Evolutionary conservation across 768 basidiomycete genomes (phyloP), one percentile per base, ranked within the genome.

Genomic region (Pholiota microspora): DNA sequence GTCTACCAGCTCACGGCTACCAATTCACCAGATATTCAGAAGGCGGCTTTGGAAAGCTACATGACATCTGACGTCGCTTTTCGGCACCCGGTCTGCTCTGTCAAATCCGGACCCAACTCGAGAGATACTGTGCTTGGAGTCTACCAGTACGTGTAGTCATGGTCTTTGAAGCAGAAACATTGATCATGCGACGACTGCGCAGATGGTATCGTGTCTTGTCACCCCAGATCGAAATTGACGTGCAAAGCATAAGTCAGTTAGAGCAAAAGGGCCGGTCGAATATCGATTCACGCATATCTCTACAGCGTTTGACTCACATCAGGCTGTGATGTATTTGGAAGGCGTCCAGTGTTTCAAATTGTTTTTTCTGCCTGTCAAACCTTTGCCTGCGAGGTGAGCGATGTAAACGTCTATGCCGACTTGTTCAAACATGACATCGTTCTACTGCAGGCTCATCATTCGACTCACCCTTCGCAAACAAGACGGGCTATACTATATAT

Each of bases 141-240:
- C 27, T 85, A 81, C 63, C 82, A 85, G 78, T 82, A 54, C 27
- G 77, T 36, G n/a, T n/a, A 35, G 15, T 34, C n/a, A 7, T 13
- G 15, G 36, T 9, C 8, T 21, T 5, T 23, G 2, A 16, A 2
- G 38, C 16, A 34, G 29, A 13, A 3, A 16, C 8, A 10, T 4
- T 50, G 35, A 35, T 57, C 27, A 36, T 38, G 18, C 21, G 24
- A 32, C 15, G 24, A 21, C 13, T 2, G 9, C 21, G 12, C 50
- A 83, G 82, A 60, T 87, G 84, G 83, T 84, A 85, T 64, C 81
- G 85, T 47, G 71, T 87, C 29, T 66, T 85, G 63, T 85, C 83
- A 10, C 86, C 85, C 0, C 59, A 65, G 21, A 72, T 79, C 21
- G 65, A 76, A 7, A 59, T 79, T 31, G 56, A 71, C 1, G 70